These are phyloP conservation scores for Sonneratia caseolaris DNA, from an alignment of 345 rosid species.

Conservation along the genomic window DNA sequence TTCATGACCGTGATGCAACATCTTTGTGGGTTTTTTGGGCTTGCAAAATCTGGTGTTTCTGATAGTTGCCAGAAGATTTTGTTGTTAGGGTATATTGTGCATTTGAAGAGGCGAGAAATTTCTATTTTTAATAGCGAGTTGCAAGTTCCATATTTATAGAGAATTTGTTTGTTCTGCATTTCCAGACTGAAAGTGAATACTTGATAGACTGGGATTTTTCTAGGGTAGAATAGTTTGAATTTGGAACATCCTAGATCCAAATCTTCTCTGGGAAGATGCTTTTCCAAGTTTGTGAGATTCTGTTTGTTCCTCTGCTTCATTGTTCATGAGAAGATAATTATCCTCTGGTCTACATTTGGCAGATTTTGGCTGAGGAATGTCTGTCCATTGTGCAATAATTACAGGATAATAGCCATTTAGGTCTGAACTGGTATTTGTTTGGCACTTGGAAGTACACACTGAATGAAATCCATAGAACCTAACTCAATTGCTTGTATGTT, in stretches of 20 bases:
- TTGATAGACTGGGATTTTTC: too few species aligned
- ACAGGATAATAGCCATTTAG: background rate
- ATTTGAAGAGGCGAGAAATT: background rate
- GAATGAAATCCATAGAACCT: too few species aligned
- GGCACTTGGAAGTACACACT: background rate
- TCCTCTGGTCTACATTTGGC: background rate
- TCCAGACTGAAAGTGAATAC: too few species aligned
- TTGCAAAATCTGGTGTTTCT: background rate
- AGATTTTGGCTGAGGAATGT: background rate
- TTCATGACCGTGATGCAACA: background rate
- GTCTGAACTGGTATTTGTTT: background rate
- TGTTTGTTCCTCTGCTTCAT: background rate
- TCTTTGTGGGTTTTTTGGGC: too few species aligned
- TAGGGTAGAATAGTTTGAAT: too few species aligned
- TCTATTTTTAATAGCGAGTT: background rate
- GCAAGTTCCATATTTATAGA: background rate
- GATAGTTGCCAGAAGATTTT: background rate
- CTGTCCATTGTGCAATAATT: background rate
- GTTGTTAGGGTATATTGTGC: background rate
- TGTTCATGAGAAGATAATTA: background rate
- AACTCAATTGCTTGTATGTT: background rate
- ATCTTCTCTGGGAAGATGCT: background rate
- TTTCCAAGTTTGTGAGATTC: background rate
- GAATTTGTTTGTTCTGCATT: too few species aligned
- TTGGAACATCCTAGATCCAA: background rate